These are phyloP conservation scores for Phytophthora pistaciae DNA, from an alignment of 352 stramenopile genomes.

Conservation along the genomic window DNA sequence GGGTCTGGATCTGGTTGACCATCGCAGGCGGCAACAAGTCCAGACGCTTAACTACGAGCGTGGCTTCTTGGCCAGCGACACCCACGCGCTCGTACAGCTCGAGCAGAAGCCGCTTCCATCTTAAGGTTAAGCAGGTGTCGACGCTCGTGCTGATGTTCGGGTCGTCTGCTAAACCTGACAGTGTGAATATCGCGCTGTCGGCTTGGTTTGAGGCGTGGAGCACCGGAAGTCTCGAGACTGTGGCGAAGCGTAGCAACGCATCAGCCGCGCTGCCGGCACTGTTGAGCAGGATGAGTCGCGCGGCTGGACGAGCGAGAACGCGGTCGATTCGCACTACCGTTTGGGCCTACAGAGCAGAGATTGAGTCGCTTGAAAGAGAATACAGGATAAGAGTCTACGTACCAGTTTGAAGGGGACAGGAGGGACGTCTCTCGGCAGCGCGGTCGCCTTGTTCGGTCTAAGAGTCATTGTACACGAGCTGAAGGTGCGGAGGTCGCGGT, in stretches of 20 bases:
- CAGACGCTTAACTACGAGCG: conserved; percentile 62
- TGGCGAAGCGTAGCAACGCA: conserved; percentile 46
- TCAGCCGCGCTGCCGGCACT: conserved; percentile 40
- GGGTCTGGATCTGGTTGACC: conserved; percentile 52
- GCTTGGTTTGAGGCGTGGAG: neutral
- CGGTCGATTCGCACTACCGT: conserved; percentile 53
- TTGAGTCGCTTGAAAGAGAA: neutral
- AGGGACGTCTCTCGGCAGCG: conserved; percentile 28
- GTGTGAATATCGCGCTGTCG: conserved; percentile 23
- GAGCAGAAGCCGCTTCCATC: conserved; percentile 56
- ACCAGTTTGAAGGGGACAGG: conserved; percentile 48
- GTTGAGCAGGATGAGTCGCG: conserved; percentile 50
- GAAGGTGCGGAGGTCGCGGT: conserved; percentile 37
- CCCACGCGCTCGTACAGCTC: conserved; percentile 66
- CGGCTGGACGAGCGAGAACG: conserved; percentile 43
- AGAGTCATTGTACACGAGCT: conserved; percentile 13
- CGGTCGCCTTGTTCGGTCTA: neutral
- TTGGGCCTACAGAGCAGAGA: conserved; percentile 31
- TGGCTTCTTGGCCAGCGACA: conserved; percentile 62
- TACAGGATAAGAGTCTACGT: conserved; percentile 7
- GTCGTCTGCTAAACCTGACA: conserved; percentile 41
- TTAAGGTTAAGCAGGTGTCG: neutral
- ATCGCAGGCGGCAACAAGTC: conserved; percentile 46
- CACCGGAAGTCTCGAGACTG: conserved; percentile 3
- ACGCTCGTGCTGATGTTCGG: conserved; percentile 9